A percentile compares a stretch with the other conserved stretches of the same genome.
These are phyloP conservation scores for Apiospora arundinis DNA, from an alignment of 2,329 filamentous ascomycete genomes.

Conservation along the genomic window DNA sequence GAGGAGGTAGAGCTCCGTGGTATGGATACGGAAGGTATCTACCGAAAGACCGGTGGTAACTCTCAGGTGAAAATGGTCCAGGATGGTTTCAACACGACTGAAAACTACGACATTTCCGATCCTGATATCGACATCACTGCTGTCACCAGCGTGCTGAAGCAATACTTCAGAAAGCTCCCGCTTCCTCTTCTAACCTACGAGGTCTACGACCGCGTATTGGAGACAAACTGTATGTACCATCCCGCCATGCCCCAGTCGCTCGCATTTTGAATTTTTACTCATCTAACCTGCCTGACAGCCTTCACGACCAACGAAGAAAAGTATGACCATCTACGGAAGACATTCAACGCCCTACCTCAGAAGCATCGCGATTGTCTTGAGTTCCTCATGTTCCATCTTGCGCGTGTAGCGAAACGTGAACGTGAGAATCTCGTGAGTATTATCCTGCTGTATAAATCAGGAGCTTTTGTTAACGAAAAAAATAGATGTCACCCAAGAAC, in stretches of 20 bases:
- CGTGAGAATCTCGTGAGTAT: conserved; percentile 78
- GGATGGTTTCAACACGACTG: conserved; percentile 86
- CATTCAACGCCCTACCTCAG: conserved; percentile 79
- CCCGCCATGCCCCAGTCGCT: neutral
- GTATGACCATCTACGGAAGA: conserved; percentile 72
- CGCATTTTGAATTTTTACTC: conserved; percentile 25
- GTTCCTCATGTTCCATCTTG: conserved; percentile 92
- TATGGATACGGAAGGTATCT: conserved; percentile 98
- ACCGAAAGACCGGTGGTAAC: conserved; percentile 94
- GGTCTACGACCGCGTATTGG: conserved; percentile 87
- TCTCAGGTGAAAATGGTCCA: conserved; percentile 90
- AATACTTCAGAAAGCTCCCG: conserved; percentile 95
- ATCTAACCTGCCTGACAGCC: conserved; percentile 48
- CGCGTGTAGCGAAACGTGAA: conserved; percentile 82
- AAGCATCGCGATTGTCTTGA: conserved; percentile 89
- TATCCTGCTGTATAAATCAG: neutral
- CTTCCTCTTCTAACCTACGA: conserved; percentile 90
- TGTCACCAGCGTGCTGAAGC: conserved; percentile 93
- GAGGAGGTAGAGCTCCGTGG: conserved; percentile 95
- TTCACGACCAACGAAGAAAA: conserved; percentile 71
- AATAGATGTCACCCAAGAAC: conserved; percentile 92
- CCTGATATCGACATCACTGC: conserved; percentile 94
- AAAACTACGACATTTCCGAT: conserved; percentile 92
- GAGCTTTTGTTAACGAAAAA: neutral
- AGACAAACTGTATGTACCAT: conserved; percentile 71